phyloP scores from a whole-genome alignment of 2,329 filamentous ascomycete species.

The Stachybotrys chlorohalonatus region DNA sequence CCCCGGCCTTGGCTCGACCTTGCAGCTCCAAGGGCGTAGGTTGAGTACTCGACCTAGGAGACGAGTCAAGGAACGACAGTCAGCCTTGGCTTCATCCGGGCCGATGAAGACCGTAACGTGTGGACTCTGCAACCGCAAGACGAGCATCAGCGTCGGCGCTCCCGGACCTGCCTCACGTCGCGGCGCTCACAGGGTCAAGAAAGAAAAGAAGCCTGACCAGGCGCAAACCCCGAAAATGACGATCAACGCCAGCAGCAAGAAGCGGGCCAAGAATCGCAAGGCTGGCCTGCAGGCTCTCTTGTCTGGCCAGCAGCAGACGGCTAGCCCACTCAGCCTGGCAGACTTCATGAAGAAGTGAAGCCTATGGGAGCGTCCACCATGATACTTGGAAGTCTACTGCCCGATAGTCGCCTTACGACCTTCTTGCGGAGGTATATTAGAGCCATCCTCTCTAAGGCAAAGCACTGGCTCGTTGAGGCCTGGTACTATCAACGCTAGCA shows the following conservation, averaged over 20 bases:
- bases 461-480: too few species aligned
- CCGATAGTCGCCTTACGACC: too few species aligned
- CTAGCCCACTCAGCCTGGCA: constrained; percentile 39
- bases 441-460: too few species aligned
- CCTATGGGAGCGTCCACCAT: too few species aligned
- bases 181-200: constrained; percentile 7
- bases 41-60: constrained; percentile 2
- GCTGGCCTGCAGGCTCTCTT: constrained; percentile 57
- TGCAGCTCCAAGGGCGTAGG: constrained; percentile 26
- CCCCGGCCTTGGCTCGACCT: constrained; percentile 32
- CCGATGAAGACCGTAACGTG: constrained; percentile 34
- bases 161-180: constrained; percentile 21
- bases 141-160: constrained; percentile 28
- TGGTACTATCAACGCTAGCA: too few species aligned
- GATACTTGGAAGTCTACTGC: too few species aligned
- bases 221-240: constrained; percentile 20
- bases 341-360: constrained; percentile 40
- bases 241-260: constrained; percentile 52
- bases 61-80: constrained; percentile 3
- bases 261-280: constrained; percentile 56
- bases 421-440: too few species aligned
- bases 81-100: constrained; percentile 4
- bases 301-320: constrained; percentile 38
- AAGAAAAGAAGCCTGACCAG: constrained; percentile 9
- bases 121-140: constrained; percentile 33